Base-by-base conservation (phyloP, 306 rosid species). In the Rosa rugosa region DNA sequence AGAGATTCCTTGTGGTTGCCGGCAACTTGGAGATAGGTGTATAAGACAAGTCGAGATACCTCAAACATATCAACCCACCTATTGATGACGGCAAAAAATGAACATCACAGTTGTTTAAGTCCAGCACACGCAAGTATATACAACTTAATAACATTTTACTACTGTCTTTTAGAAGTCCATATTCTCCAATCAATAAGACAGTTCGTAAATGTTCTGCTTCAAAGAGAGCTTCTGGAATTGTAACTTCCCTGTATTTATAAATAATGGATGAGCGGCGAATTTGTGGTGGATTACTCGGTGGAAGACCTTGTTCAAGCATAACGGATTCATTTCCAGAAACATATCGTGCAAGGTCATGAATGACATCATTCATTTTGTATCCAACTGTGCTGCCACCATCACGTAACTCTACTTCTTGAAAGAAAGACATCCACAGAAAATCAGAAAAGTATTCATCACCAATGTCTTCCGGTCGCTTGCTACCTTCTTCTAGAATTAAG, bases 301-400 rank as follows among this genome's bases (percentile, higher is more conserved):
- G 4, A 34, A 2, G 8, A 44, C 49, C 27, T 2, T 14, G 41
- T 7, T 71, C 41, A 3, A 79, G 64, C 22, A 60, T 60, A 14
- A 41, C 3, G 12, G 22, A 59, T 4, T 60, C 76, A 0, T 62
- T 9, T 6, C 69, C 71, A 8, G 25, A 76, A 34, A 69, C 12
- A 68, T 25, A 6, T 38, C 8, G 8, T 6, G 80, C 80, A 75
- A 57, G 76, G 57, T 81, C 63, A 46, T 75, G 73, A 69, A 75
- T 45, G n/a, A 69, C 41, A 71, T 79, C 72, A 31, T 71, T 44
- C 76, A 56, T 66, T 20, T 36, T 68, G 44, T 80, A 80, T 69
- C 66, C 22, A 44, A 13, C 3, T 4, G 17, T n/a, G 36, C n/a
- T 34, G 6, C 62, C 60, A 31, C 49, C 0, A 4, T 20, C 16